Evolutionary conservation across 441 rosid species (phyloP).

Genomic region (Brassica hybrid): DNA sequence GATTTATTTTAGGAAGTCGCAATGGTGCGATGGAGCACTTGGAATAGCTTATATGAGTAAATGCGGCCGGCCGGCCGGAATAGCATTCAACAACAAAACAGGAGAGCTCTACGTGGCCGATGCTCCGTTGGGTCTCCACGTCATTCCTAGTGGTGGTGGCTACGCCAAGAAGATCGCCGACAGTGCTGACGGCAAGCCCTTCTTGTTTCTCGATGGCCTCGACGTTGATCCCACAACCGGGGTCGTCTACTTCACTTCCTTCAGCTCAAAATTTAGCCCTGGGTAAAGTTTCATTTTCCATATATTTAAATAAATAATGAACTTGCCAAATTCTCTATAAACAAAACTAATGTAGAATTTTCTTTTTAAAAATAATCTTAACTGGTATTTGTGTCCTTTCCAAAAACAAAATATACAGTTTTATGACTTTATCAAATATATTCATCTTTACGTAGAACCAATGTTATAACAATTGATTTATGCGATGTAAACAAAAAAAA

Average conservation of each 20-base stretch:
- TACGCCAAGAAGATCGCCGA: constrained; percentile 41
- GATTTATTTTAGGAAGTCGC: constrained; percentile 34
- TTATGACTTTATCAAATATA: background rate
- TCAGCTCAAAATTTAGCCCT: background rate
- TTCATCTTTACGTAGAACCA: background rate
- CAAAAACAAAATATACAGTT: background rate
- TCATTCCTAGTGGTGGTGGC: constrained; percentile 38
- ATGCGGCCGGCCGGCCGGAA: constrained; percentile 51
- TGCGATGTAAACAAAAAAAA: too few species aligned
- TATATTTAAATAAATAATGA: background rate
- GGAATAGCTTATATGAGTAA: constrained; percentile 5
- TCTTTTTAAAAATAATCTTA: background rate
- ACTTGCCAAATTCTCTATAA: background rate
- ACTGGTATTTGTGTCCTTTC: background rate
- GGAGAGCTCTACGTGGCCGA: constrained; percentile 45
- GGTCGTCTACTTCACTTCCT: constrained; percentile 46
- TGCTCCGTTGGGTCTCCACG: constrained; percentile 43
- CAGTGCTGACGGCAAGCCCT: constrained; percentile 39
- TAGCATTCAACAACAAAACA: constrained; percentile 38
- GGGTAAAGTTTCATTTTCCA: constrained; percentile 20
- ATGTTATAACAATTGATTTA: background rate
- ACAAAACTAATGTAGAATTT: background rate
- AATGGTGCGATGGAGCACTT: constrained; percentile 42
- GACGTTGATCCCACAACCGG: constrained; percentile 44
- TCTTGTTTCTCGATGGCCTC: constrained; percentile 42